phyloP scores from a whole-genome alignment of 371 early-diverging fungal species.

The Rhizopus arrhizus region DNA sequence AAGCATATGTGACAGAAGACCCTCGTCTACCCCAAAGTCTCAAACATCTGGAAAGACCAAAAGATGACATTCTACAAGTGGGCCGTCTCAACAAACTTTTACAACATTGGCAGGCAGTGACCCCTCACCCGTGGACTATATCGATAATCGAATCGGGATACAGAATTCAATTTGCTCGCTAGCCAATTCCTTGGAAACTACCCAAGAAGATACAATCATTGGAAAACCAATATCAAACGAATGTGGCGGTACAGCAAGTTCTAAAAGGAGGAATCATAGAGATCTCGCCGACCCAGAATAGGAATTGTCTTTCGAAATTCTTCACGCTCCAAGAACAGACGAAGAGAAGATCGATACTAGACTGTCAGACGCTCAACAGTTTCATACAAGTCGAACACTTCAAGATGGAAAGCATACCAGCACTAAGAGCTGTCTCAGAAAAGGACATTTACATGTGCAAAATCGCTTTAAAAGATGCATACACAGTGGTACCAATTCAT shows the following conservation, averaged over 20 bases:
- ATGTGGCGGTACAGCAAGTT: constrained; percentile 2
- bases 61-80: too few relatives aligned
- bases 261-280: constrained; percentile 7
- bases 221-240: neutral
- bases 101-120: neutral
- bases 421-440: too few relatives aligned
- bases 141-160: neutral
- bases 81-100: neutral
- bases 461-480: too few relatives aligned
- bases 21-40: too few relatives aligned
- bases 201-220: neutral
- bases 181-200: constrained; percentile 4
- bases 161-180: neutral
- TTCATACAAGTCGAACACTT: too few relatives aligned
- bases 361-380: neutral
- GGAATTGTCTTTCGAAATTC: constrained; percentile 1
- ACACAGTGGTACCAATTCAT: constrained; percentile 13
- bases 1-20: too few relatives aligned
- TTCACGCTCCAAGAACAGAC: constrained; percentile 12
- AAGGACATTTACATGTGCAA: too few relatives aligned
- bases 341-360: constrained; percentile 5
- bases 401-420: too few relatives aligned
- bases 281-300: neutral
- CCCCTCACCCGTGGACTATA: neutral
- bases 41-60: too few relatives aligned